Conservation (phyloP, 2,329 filamentous ascomycete species). For the Fusarium redolens region DNA sequence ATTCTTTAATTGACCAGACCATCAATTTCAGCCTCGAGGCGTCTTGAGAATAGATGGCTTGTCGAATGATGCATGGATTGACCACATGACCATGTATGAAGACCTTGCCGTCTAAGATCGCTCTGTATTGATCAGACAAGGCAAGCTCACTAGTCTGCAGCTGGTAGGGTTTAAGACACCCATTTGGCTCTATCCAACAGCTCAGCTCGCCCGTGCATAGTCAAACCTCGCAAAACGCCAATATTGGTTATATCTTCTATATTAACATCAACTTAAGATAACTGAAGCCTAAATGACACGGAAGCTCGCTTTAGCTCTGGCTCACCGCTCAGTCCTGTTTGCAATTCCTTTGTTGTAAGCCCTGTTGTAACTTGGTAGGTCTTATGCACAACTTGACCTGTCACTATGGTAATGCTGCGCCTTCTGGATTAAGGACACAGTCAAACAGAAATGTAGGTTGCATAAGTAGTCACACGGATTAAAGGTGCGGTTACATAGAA, state of each 20-base stretch:
- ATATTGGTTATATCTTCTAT: neutral
- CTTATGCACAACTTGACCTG: neutral
- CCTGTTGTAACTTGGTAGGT: neutral
- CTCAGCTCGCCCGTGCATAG: neutral
- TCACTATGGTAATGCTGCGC: neutral
- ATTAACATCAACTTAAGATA: neutral
- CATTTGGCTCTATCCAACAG: neutral
- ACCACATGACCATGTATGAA: neutral
- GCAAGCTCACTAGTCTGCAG: neutral
- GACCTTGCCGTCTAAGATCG: neutral
- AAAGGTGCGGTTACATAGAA: neutral
- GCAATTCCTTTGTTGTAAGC: neutral
- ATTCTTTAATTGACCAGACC: fast-evolving
- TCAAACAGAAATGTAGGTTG: neutral
- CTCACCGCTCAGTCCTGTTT: neutral
- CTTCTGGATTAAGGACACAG: neutral
- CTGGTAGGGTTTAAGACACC: fast-evolving
- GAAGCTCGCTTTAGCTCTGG: neutral
- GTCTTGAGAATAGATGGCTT: neutral
- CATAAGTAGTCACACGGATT: neutral
- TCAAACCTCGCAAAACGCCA: neutral
- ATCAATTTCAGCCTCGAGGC: neutral
- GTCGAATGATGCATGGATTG: neutral
- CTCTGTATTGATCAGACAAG: neutral
- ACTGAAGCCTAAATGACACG: neutral